phyloP scores from a whole-genome alignment of 768 basidiomycete genomes.

The Mycena galericulata region DNA sequence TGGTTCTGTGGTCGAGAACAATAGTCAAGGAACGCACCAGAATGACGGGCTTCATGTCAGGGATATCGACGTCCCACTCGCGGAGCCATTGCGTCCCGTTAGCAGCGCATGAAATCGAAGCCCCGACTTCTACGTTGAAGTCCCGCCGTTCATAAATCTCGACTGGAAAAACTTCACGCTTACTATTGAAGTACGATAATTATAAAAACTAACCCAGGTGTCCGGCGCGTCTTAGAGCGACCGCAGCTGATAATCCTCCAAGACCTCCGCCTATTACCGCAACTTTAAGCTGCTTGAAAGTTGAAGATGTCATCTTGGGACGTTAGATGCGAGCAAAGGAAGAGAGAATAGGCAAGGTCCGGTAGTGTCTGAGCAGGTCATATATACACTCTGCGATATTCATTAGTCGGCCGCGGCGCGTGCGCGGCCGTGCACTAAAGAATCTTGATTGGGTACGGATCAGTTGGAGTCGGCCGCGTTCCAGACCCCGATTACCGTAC shows the following conservation, averaged over 20 bases:
- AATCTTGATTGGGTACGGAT: too few species aligned
- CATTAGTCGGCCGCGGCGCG: constrained; percentile 1
- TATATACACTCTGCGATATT: background rate
- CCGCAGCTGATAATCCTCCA: constrained; percentile 44
- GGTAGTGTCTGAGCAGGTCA: background rate
- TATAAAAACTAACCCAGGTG: constrained; percentile 34
- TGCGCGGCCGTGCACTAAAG: constrained; percentile 20
- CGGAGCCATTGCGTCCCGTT: constrained; percentile 49
- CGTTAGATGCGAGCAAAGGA: background rate
- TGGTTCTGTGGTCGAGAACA: background rate
- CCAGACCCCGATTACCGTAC: too few species aligned
- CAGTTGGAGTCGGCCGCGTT: too few species aligned
- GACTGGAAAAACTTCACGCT: constrained; percentile 29
- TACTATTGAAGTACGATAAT: background rate
- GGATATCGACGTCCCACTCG: constrained; percentile 48
- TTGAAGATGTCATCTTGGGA: background rate
- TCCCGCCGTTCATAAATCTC: constrained; percentile 45
- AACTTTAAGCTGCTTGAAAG: constrained; percentile 38
- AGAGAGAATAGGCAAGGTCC: background rate
- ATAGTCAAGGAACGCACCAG: constrained; percentile 21
- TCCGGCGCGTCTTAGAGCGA: constrained; percentile 46
- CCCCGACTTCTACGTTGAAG: constrained; percentile 48
- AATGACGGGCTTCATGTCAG: constrained; percentile 45
- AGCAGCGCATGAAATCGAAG: constrained; percentile 49
- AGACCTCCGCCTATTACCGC: constrained; percentile 42